Evolutionary conservation across 2,329 filamentous ascomycete species (phyloP), one percentile per base, ranked within the genome.

Genomic region (Aspergillus sp.): DNA sequence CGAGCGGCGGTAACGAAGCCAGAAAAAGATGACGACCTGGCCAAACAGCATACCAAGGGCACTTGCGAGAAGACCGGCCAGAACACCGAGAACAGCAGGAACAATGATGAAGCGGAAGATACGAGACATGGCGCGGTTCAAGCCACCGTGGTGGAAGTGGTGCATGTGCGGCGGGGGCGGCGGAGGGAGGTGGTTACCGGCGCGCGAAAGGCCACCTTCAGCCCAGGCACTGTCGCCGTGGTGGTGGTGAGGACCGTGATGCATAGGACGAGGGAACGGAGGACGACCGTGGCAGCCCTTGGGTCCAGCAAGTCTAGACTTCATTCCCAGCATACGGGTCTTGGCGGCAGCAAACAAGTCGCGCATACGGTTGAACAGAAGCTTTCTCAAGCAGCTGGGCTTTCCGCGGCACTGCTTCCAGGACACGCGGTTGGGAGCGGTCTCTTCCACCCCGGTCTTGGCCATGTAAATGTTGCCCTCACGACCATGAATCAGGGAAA

Each of bases 11-110:
- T 65, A 68, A 48, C 66, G 67, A 44, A 66, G 61, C 71, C 73
- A 75, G 41, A 75, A 43, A 57, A 70, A 73, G 25, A 73, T 63
- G 38, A 74, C 64, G 25, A 65, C 55, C 57, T 74, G 72, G 25
- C 72, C 73, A 41, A 74, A 62, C n/a, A 76, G 57, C 69, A 75
- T 72, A 42, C 72, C 73, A 39, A 76, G 53, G 7, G 68, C 70
- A 50, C 68, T 72, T 23, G 73, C 72, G 39, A 67, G 62, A 46
- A 76, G 56, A 48, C 72, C 73, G 23, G 72, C 71, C 22, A 73
- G 58, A 27, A 75, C 62, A 38, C 74, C 74, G 5, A 74, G 56
- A n/a, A 73, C 54, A 25, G 70, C 70, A 3, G 73, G 73, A 43
- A 76, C 60, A 42, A 75, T 53, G 27, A 75, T 68, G 53, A 73